A percentile compares a stretch with the other conserved stretches of the same genome.
Conservation (phyloP, 257 asterid genomes). For the Fraxinus anomala region DNA sequence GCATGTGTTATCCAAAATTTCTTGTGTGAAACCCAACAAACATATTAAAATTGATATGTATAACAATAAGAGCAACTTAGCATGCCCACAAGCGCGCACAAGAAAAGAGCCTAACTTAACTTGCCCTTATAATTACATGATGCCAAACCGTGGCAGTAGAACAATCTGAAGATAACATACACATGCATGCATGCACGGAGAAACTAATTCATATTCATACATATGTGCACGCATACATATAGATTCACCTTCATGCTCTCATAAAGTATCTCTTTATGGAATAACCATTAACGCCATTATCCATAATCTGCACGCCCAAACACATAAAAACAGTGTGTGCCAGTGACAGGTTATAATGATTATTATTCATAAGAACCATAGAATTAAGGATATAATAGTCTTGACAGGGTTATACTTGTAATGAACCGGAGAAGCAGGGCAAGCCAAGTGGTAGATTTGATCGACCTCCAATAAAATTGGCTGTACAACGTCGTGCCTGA, state of each 20-base stretch:
- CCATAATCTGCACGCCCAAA: background rate
- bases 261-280: background rate
- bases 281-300: background rate
- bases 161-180: no score
- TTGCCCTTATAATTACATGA: background rate
- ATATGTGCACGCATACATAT: background rate
- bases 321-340: background rate
- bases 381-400: slow-evolving; percentile 73
- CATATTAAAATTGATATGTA: background rate
- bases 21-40: background rate
- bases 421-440: slow-evolving; percentile 80
- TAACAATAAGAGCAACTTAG: background rate
- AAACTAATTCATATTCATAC: no score
- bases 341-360: background rate
- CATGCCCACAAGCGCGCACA: background rate
- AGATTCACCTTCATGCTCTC: background rate
- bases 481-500: slow-evolving; percentile 75
- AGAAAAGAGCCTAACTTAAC: background rate
- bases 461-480: slow-evolving; percentile 79
- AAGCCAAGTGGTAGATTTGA: slow-evolving; percentile 80
- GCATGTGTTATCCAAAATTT: background rate
- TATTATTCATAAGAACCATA: background rate
- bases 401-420: slow-evolving; percentile 74
- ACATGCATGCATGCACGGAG: background rate
- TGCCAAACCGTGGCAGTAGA: background rate